Base-by-base conservation (phyloP, 106 monocot species). In the Apostasia ramifera region DNA sequence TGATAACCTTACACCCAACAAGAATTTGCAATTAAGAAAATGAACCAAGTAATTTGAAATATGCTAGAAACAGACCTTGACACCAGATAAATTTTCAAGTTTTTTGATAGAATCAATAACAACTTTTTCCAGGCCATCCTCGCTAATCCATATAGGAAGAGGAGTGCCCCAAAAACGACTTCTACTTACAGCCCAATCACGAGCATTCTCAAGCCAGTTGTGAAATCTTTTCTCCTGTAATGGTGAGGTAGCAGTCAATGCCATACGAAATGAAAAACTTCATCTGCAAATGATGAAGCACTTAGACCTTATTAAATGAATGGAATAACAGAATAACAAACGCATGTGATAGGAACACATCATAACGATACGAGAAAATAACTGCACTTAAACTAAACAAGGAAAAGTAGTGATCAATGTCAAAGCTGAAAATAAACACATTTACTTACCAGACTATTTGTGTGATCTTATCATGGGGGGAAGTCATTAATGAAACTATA, bases 101-200 rank as follows among this genome's bases (percentile, higher is more conserved):
- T 90, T 83, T 61, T 79, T 78, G 69, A 98, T 84, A 41, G 97
- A 98, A 71, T 85, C 97, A 75, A 98, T 80, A 66, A 98, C 87
- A 46, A 90, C 77, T 72, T 70, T 90, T 68, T 98, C 97, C 66
- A 75, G 67, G 42, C 87, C 85, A 83, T 98, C 97, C 13, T 92
- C 79, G 59, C 92, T 98, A 62, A 90, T 73, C 97, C 97, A 98
- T 47, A 98, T 78, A 38, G 97, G 97, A 47, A 98, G 79, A 75
- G 97, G 97, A 61, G 97, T 98, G 41, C 97, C 97, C 97, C 97
- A 98, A 70, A 98, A 98, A 76, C 97, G 89, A 73, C 90, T 98
- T 48, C 97, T 64, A 47, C 97, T 98, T 69, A 98, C 79, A 65
- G 90, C 97, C 97, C 97, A 98, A 79, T 98, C 97, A 74, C 92